phyloP scores from a whole-genome alignment of 2,329 filamentous ascomycete genomes.

The Didymella glomerata region DNA sequence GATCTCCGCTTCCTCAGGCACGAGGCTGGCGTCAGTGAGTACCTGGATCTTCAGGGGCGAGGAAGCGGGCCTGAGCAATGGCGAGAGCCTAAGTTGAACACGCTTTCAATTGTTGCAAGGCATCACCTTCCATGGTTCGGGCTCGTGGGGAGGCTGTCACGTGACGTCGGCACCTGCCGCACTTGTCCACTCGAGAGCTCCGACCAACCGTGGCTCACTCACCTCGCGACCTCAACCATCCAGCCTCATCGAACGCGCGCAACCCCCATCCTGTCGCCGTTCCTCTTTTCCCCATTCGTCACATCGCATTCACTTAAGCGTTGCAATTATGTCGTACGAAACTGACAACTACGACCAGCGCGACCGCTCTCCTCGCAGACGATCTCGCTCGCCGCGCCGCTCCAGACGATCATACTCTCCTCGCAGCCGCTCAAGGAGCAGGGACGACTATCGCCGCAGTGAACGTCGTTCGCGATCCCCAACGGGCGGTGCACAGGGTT shows the following conservation, averaged over 20 bases:
- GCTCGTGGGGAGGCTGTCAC: constrained; percentile 26
- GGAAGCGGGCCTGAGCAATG: neutral
- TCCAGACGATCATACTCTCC: constrained; percentile 70
- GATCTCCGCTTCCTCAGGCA: constrained; percentile 11
- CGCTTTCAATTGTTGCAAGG: neutral
- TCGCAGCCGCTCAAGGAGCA: constrained; percentile 80
- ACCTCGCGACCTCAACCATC: constrained; percentile 33
- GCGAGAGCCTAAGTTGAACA: neutral
- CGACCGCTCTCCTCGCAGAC: constrained; percentile 74
- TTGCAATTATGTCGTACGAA: constrained; percentile 48
- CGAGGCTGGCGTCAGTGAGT: constrained; percentile 2
- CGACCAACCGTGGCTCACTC: constrained; percentile 31
- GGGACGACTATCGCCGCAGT: constrained; percentile 59
- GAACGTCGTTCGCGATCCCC: constrained; percentile 76
- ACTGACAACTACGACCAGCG: constrained; percentile 50
- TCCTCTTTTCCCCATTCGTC: constrained; percentile 15
- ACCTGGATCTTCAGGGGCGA: constrained; percentile 1
- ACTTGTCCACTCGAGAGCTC: constrained; percentile 19
- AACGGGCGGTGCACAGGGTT: constrained; percentile 76
- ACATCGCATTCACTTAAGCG: constrained; percentile 22
- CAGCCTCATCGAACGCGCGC: constrained; percentile 40
- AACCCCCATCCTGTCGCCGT: constrained; percentile 24
- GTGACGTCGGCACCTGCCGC: constrained; percentile 30
- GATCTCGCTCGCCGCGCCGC: constrained; percentile 57
- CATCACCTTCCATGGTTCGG: constrained; percentile 6